A percentile compares a stretch with the other conserved stretches of the same genome.
Evolutionary conservation across 768 basidiomycete genomes (phyloP).

Genomic region (Cystobasidium tubakii): DNA sequence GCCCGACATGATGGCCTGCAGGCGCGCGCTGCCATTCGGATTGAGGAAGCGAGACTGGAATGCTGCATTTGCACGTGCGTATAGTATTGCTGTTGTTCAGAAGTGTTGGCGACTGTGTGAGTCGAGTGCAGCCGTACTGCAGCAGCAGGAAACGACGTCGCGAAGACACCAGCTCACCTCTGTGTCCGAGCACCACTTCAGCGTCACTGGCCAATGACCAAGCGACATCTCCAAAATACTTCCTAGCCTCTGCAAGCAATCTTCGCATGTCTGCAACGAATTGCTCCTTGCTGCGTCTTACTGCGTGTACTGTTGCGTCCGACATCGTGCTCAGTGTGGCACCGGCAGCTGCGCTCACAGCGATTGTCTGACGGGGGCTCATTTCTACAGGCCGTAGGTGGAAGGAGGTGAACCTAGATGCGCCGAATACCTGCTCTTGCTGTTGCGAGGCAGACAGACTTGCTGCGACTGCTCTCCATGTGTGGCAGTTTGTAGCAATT

Average conservation of each 20-base stretch:
- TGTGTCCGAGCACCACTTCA: slow-evolving; percentile 77
- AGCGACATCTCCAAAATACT: slow-evolving; percentile 24
- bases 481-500: too few relatives aligned
- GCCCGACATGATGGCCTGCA: slow-evolving; percentile 45
- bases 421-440: too few relatives aligned
- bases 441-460: too few relatives aligned
- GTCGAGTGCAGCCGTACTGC: too few relatives aligned
- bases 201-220: slow-evolving; percentile 47
- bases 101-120: background rate
- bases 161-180: slow-evolving; percentile 58
- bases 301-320: slow-evolving; percentile 13
- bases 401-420: too few relatives aligned
- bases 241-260: background rate
- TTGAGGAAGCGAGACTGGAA: slow-evolving; percentile 83
- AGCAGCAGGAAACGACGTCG: background rate
- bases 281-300: background rate
- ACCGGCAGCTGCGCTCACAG: background rate
- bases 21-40: slow-evolving; percentile 56
- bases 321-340: background rate
- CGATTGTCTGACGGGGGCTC: background rate
- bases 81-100: slow-evolving; percentile 68
- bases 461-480: too few relatives aligned
- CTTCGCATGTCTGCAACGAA: background rate
- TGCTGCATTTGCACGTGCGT: slow-evolving; percentile 83
- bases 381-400: background rate